These are phyloP conservation scores for Starmerella geochares DNA, from an alignment of 805 yeast species.

Conservation along the genomic window DNA sequence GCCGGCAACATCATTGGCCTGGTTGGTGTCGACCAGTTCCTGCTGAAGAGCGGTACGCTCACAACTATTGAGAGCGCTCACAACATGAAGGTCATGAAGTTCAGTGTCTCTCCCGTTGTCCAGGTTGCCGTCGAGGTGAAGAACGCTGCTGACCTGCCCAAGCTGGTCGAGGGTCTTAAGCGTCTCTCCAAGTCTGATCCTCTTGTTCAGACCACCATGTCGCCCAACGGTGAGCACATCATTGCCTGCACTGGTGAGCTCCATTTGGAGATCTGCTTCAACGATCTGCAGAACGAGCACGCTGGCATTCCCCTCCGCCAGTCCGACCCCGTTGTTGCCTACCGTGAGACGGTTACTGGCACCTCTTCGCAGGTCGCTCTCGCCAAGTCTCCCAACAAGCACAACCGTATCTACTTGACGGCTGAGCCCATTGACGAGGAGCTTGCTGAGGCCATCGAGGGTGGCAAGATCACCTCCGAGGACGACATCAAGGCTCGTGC, in stretches of 20 bases:
- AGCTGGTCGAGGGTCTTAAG: constrained; percentile 99
- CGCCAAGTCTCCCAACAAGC: constrained; percentile 99
- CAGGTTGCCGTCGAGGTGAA: constrained; percentile 99
- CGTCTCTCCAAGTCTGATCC: constrained; percentile 99
- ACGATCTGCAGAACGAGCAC: constrained; percentile 95
- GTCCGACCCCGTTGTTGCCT: constrained; percentile 95
- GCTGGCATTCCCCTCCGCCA: constrained; percentile 98
- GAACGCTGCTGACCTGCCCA: constrained; percentile 98
- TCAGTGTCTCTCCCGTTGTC: constrained; percentile 99
- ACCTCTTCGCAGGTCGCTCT: constrained; percentile 93
- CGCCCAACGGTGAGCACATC: constrained; percentile 97
- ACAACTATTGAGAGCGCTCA: constrained; percentile 94
- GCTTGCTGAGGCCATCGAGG: constrained; percentile 81
- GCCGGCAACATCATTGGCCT: constrained; percentile 99
- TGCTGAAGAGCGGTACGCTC: constrained; percentile 97
- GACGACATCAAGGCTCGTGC: constrained; percentile 99
- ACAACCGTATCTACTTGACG: constrained; percentile 97
- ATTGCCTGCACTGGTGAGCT: constrained; percentile 99
- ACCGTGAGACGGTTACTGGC: constrained; percentile 95
- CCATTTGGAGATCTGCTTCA: constrained; percentile 95
- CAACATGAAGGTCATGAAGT: constrained; percentile 99
- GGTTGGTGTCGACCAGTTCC: constrained; percentile 99
- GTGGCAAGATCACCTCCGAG: constrained; percentile 83
- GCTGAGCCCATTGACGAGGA: constrained; percentile 96
- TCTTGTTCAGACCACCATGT: constrained; percentile 81